Percentiles rank a stretch among this genome's conserved stretches.
These are phyloP conservation scores for Fusarium sp. DNA, from an alignment of 2,329 filamentous ascomycete genomes.

Conservation along the genomic window DNA sequence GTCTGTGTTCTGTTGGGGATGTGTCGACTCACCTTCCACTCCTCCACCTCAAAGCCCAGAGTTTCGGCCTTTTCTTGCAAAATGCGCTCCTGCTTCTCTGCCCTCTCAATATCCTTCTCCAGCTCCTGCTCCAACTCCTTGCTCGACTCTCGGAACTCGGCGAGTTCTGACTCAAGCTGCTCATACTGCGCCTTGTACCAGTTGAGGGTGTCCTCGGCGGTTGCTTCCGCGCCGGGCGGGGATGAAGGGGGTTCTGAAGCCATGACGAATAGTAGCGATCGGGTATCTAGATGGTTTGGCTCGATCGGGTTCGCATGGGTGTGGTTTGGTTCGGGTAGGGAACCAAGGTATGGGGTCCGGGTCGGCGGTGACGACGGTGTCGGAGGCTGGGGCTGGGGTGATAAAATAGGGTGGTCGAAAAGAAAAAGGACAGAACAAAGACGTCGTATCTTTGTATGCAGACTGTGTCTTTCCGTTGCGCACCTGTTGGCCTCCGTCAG, in stretches of 20 bases:
- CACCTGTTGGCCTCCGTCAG: conserved; percentile 33
- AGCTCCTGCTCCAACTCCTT: conserved; percentile 94
- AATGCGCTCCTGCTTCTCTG: conserved; percentile 90
- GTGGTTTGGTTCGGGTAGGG: conserved; percentile 14
- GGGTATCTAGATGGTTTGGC: conserved; percentile 14
- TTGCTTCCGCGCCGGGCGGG: conserved; percentile 66
- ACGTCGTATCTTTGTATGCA: conserved; percentile 11
- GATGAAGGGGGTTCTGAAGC: conserved; percentile 70
- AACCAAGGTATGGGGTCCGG: conserved; percentile 20
- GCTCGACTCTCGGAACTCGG: conserved; percentile 94
- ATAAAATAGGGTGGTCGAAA: conserved; percentile 18
- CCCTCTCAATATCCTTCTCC: conserved; percentile 94
- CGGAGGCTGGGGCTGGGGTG: neutral
- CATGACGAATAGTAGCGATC: conserved; percentile 53
- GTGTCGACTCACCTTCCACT: conserved; percentile 85
- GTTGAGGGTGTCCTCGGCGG: conserved; percentile 79
- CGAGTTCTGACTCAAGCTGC: conserved; percentile 88
- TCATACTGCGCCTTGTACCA: conserved; percentile 99
- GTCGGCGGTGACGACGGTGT: conserved; percentile 19
- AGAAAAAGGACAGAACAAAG: conserved; percentile 18
- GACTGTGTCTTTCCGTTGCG: conserved; percentile 15
- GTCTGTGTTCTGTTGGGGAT: neutral
- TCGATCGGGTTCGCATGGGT: conserved; percentile 30
- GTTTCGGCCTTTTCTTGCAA: conserved; percentile 89
- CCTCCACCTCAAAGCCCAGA: conserved; percentile 89